Evolutionary conservation across 345 rosid species (phyloP), one percentile per base, ranked within the genome.

Genomic region (Linum usitatissimum): DNA sequence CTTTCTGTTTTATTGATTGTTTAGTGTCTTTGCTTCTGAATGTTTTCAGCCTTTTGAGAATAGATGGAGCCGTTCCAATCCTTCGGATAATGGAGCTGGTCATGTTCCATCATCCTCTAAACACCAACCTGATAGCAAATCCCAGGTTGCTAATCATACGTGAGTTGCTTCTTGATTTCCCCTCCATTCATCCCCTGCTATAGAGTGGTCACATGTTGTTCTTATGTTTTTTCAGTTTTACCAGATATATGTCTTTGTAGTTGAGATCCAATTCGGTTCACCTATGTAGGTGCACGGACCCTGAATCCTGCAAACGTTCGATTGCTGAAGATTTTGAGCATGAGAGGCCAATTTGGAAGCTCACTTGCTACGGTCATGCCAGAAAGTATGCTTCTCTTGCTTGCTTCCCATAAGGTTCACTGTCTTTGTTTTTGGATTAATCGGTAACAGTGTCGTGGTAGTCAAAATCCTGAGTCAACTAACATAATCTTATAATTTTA

Each of bases 311-410:
- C 75, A 85, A 75, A 69, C 80, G 73, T 36, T 1, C 77, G 64
- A 85, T 89, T 67, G 66, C 53, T 51, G 91, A 92, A 55, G 98
- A 92, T 79, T 83, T 79, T 73, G 79, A 86, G 78, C 69, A 73
- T 6, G 98, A 90, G 81, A 84, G 84, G 64, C 96, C 97, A 9
- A 70, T 84, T 75, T 92, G 98, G 97, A 87, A 79, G 79, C 85
- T 92, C 64, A 89, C 98, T 10, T 87, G 98, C 73, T 92, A 92
- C 58, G 75, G 81, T 56, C 98, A 92, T 79, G 80, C 71, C 78
- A 85, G 73, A 78, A 69, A 75, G 98, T 92, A 80, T 74, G 84
- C 36, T 34, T 20, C 1, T 55, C 60, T 66, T 58, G 14, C 10
- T 55, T 31, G 36, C 36, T 31, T 31, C 3, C 36, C 36, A 31